Conservation (phyloP, 805 yeast genomes). For the Grigorovia humatica region DNA sequence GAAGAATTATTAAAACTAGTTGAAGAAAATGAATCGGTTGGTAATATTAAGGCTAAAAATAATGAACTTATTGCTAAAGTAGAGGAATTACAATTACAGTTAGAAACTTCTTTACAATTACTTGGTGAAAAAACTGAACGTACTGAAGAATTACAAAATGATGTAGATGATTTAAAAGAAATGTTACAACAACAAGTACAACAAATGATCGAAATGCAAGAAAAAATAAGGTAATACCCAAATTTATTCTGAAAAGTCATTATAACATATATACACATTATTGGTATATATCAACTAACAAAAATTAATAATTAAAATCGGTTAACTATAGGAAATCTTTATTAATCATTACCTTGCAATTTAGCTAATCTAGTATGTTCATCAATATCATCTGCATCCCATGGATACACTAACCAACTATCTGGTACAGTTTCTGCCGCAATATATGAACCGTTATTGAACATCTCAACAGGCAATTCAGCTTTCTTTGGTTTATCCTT, state of each 20-base stretch:
- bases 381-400: constrained; percentile 81
- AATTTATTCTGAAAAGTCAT: no score
- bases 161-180: constrained; percentile 80
- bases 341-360: constrained; percentile 52
- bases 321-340: no score
- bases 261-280: no score
- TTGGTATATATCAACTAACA: no score
- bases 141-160: constrained; percentile 78
- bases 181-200: constrained; percentile 76
- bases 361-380: constrained; percentile 57
- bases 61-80: constrained; percentile 26
- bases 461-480: constrained; percentile 50
- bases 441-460: constrained; percentile 54
- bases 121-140: constrained; percentile 83
- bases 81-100: constrained; percentile 31
- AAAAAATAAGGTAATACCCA: constrained; percentile 8
- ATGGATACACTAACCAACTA: constrained; percentile 81
- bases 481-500: constrained; percentile 76
- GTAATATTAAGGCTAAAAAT: constrained; percentile 27
- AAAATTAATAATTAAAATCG: no score
- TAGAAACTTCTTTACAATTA: constrained; percentile 50
- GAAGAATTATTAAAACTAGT: constrained; percentile 53
- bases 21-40: constrained; percentile 42
- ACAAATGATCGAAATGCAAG: constrained; percentile 64
- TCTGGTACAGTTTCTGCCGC: constrained; percentile 71